A percentile compares a stretch with the other conserved stretches of the same genome.
Evolutionary conservation across 2,329 filamentous ascomycete species (phyloP).

Genomic region (Fusarium brachygibbosum): DNA sequence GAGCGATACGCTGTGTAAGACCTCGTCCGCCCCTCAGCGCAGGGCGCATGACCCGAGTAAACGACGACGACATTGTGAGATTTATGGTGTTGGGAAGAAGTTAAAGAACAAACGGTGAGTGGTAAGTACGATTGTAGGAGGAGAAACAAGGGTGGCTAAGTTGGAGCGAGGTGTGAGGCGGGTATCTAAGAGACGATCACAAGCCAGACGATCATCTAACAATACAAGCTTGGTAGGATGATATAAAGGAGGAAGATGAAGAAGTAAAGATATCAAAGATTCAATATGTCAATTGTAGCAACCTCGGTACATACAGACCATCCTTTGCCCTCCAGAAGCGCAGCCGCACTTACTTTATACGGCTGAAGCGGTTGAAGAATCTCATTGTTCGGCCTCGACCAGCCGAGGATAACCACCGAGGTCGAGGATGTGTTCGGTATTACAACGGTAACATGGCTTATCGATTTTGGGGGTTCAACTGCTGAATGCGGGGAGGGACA

Average conservation of each 20-base stretch:
- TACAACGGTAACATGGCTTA: slow-evolving; percentile 35
- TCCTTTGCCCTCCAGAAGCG: not conserved
- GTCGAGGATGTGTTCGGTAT: slow-evolving; percentile 36
- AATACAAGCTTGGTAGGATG: slow-evolving; percentile 7
- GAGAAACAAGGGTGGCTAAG: slow-evolving; percentile 5
- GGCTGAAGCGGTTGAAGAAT: slow-evolving; percentile 39
- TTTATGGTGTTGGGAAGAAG: not conserved
- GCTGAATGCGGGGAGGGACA: slow-evolving; percentile 13
- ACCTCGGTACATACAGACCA: slow-evolving; percentile 29
- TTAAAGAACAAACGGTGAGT: not conserved
- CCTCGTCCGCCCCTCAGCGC: slow-evolving; percentile 62
- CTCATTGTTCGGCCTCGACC: slow-evolving; percentile 33
- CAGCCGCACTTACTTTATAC: slow-evolving; percentile 27
- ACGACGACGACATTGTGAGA: slow-evolving; percentile 59
- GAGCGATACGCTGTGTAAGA: slow-evolving; percentile 50
- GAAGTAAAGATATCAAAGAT: not conserved
- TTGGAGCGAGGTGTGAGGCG: slow-evolving; percentile 24
- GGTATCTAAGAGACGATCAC: slow-evolving; percentile 37
- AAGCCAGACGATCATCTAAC: slow-evolving; percentile 29
- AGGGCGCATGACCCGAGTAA: slow-evolving; percentile 66
- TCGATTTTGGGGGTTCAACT: slow-evolving; percentile 25
- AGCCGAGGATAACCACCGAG: slow-evolving; percentile 50
- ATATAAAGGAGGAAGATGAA: not conserved
- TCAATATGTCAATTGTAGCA: slow-evolving; percentile 14
- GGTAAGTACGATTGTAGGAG: slow-evolving; percentile 2